Evolutionary conservation across 2,329 filamentous ascomycete genomes (phyloP), one percentile per base, ranked within the genome.

Genomic region (Pyricularia pennisetigena): DNA sequence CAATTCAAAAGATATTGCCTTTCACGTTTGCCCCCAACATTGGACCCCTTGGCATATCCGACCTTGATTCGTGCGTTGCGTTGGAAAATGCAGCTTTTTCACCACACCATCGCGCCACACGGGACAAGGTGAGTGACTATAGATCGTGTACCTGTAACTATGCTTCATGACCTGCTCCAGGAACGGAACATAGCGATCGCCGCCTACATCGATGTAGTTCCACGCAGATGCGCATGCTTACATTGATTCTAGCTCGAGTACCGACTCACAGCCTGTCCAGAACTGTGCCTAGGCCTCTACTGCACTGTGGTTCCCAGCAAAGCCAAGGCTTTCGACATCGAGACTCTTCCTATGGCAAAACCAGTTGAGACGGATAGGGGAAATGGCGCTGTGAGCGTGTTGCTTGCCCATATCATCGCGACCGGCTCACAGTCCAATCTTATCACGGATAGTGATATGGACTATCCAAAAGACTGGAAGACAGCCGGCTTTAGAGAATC

Each of bases 231-330:
- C 23, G 29, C 6, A n/a, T 24, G 4, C 32, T 41, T 4, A 41
- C 28, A 29, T 41, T 20, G 24, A 54, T 8, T 65, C 57, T 74
- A 94, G 91, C 87, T 95, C 74, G 80, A 85, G 68, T 96, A 96
- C 78, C 90, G 92, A 70, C 85, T 97, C 29, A 85, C 83, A 29
- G 84, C 82, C 74, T 94, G 90, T 76, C 88, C 90, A 57, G 90
- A 94, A 74, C 85, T 97, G 68, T 90, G 87, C 76, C 82, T 94
- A 67, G 94, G 93, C 30, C 79, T 97, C 68, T 97, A 94, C 81
- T 91, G 90, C 71, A 90, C 87, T 16, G 82, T 86, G 16, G 76
- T 80, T 26, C 79, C 83, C 12, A 76, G 76, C 62, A 82, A 83
- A 61, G 75, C 77, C 23, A 75, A 82, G 74, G 76, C 83, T 74